Evolutionary conservation across 2,329 filamentous ascomycete genomes (phyloP).

Genomic region (Trichoderma brevicompactum): DNA sequence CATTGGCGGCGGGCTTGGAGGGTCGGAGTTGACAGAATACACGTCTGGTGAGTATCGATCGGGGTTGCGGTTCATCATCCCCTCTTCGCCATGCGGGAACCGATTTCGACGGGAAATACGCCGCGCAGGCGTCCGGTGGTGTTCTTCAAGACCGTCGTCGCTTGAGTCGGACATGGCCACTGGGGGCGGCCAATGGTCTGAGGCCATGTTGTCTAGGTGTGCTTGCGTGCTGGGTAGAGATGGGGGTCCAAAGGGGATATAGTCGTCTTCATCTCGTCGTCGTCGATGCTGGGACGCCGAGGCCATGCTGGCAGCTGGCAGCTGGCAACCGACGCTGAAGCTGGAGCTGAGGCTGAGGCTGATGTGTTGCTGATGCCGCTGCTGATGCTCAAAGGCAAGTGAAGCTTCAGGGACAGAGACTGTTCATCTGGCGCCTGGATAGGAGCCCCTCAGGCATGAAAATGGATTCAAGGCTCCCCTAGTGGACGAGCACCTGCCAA

Average conservation of each 20-base stretch:
- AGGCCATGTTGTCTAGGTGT: conserved; percentile 22
- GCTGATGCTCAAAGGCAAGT: neutral
- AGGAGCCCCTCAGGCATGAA: conserved; percentile 5
- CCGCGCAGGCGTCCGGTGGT: neutral
- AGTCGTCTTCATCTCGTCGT: conserved; percentile 26
- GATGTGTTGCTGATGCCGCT: neutral
- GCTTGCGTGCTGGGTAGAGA: conserved; percentile 22
- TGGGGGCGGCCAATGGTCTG: conserved; percentile 16
- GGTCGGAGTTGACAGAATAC: conserved; percentile 14
- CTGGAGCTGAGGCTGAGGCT: neutral
- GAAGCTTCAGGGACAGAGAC: neutral
- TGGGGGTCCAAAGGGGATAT: conserved; percentile 25
- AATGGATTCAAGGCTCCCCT: neutral
- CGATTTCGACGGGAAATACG: conserved; percentile 5
- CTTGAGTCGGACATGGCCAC: conserved; percentile 24
- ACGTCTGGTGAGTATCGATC: conserved; percentile 22
- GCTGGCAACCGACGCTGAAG: neutral
- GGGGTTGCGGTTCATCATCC: neutral
- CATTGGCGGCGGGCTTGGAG: conserved; percentile 21
- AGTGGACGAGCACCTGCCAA: conserved; percentile 4
- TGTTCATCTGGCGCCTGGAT: neutral
- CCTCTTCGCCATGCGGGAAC: neutral
- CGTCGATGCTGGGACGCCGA: conserved; percentile 20
- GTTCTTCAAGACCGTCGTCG: conserved; percentile 13
- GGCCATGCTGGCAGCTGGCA: conserved; percentile 21